Base-by-base conservation (phyloP, 2,329 filamentous ascomycete species). In the Magnaporthales sp. region DNA sequence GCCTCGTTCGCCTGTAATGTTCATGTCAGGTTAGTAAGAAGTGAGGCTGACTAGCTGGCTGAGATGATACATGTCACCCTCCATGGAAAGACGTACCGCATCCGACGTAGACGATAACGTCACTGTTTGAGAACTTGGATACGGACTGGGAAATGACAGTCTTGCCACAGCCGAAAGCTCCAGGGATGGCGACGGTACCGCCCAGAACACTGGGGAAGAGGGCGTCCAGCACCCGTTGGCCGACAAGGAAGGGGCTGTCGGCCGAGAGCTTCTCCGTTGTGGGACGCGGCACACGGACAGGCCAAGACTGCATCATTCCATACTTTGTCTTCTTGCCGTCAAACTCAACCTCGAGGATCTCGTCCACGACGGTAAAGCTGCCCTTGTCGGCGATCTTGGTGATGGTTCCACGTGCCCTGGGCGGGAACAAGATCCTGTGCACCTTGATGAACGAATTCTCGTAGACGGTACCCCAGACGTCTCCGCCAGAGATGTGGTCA, bases 51-150 rank as follows among this genome's bases (percentile, higher is more conserved):
- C 15, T 7, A n/a, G 4, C 38, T 19, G 5, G 15, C 38, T 6
- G 38, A 46, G 19, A 2, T n/a, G n/a, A n/a, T n/a, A 46, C 38
- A 19, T n/a, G 38, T 46, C 38, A 13, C 15, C 38, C 19, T 46
- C 38, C 38, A 6, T 10, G 13, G 30, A 31, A 15, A 32, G 9
- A 30, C 24, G 38, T 29, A 60, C n/a, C 77, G 70, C 85, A 90
- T 68, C 95, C 95, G 68, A 99, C 95, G 77, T 99, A 99, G 73
- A 99, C 91, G 72, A 99, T 99, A 75, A 98, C 92, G 78, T 99
- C 95, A 78, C 91, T 95, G 88, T 99, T 99, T 76, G 95, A 99
- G 84, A 99, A 99, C 82, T 99, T 99, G 79, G 95, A 99, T 70
- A 99, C 91, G 68, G 92, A 96, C 82, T 99, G 95, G 75, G 90